Conservation (phyloP, 2,329 filamentous ascomycete species). For the Paecilomyces niveus region DNA sequence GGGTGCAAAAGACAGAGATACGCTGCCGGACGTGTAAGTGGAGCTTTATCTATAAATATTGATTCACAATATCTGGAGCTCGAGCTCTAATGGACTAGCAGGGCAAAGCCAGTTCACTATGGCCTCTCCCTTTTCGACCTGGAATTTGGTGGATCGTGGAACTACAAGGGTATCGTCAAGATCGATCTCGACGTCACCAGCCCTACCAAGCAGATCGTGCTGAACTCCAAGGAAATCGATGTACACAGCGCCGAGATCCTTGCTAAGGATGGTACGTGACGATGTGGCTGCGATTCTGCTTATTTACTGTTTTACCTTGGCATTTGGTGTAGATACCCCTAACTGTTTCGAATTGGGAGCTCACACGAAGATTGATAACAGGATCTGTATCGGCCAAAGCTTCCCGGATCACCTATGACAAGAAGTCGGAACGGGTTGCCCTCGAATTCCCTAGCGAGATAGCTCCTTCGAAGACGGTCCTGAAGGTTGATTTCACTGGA, state of each 20-base stretch:
- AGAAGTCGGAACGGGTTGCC: slow-evolving; percentile 73
- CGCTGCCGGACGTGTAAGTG: slow-evolving; percentile 38
- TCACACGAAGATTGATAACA: slow-evolving; percentile 7
- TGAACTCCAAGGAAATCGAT: slow-evolving; percentile 82
- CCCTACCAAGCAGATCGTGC: slow-evolving; percentile 65
- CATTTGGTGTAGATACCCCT: not conserved
- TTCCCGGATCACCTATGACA: slow-evolving; percentile 69
- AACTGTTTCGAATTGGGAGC: not conserved
- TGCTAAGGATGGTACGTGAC: slow-evolving; percentile 24
- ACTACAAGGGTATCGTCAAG: slow-evolving; percentile 76
- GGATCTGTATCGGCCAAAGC: slow-evolving; percentile 39
- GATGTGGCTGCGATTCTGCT: not conserved
- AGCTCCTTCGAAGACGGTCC: slow-evolving; percentile 57
- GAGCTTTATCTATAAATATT: not conserved
- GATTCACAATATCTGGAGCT: not conserved
- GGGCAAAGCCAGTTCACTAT: slow-evolving; percentile 81
- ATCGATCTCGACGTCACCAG: slow-evolving; percentile 69
- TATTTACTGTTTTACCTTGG: not conserved
- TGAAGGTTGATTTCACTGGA: slow-evolving; percentile 70
- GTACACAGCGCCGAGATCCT: slow-evolving; percentile 53
- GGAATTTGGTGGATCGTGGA: slow-evolving; percentile 64
- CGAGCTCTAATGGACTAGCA: slow-evolving; percentile 19
- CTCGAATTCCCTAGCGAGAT: slow-evolving; percentile 70
- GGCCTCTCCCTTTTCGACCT: slow-evolving; percentile 72
- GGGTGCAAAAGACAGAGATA: slow-evolving; percentile 38